Conservation (phyloP, 179 eudicot genomes). For the Heliamphora pulchella region DNA sequence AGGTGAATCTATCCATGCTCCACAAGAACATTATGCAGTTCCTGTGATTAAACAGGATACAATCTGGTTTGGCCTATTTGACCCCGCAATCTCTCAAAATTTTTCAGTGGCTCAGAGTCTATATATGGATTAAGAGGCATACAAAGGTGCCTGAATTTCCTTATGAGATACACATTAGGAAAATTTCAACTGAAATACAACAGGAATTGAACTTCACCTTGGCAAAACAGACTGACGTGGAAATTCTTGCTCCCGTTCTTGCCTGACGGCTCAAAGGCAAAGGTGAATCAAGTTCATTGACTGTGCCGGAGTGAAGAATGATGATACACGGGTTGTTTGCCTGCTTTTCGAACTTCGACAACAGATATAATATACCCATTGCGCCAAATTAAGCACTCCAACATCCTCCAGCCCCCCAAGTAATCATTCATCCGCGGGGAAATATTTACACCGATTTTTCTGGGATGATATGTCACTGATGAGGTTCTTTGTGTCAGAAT, state of each 20-base stretch:
- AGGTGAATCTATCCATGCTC: not conserved
- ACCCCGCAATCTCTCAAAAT: not conserved
- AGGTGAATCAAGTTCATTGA: not conserved
- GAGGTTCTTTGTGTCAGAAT: not conserved
- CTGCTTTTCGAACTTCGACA: not conserved
- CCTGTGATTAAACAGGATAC: slow-evolving; percentile 2
- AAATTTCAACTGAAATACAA: not conserved
- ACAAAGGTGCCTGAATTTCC: not conserved
- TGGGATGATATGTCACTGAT: not conserved
- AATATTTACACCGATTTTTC: not conserved
- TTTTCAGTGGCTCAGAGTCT: not conserved
- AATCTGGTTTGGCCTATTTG: not conserved
- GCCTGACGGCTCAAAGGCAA: not conserved
- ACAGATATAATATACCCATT: not conserved
- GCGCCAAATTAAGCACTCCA: slow-evolving; percentile 6
- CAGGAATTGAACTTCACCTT: not conserved
- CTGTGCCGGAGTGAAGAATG: not conserved
- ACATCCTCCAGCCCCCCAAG: slow-evolving; percentile 8
- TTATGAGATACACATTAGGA: not conserved
- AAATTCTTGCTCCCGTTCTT: too few relatives aligned
- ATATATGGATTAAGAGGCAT: not conserved
- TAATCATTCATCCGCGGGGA: not conserved
- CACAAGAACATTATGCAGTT: not conserved
- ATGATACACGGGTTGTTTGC: not conserved
- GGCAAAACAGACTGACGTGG: too few relatives aligned